phyloP scores from a whole-genome alignment of 257 asterid genomes.

The Verbascum thapsus region DNA sequence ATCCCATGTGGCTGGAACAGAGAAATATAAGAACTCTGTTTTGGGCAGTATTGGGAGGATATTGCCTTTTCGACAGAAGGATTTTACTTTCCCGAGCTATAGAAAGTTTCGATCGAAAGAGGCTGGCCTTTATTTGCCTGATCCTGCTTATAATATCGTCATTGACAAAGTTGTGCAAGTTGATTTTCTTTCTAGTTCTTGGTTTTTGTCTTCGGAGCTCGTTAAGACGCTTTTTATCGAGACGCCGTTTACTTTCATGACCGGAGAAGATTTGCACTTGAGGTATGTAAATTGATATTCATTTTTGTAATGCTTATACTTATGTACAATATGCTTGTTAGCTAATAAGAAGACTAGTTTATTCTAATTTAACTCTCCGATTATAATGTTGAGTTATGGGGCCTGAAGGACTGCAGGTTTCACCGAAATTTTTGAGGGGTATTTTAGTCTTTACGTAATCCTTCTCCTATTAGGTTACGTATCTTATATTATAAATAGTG shows the following conservation, averaged over 20 bases:
- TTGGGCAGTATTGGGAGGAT: conserved; percentile 93
- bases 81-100: conserved; percentile 81
- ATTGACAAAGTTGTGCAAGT: conserved; percentile 77
- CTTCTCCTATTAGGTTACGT: no score
- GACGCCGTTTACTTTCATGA: conserved; percentile 83
- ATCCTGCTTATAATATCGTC: conserved; percentile 87
- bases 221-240: conserved; percentile 83
- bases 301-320: no score
- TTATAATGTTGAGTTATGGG: no score
- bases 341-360: no score
- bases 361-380: no score
- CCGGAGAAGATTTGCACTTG: conserved; percentile 93
- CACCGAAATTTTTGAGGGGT: no score
- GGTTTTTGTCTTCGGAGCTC: conserved; percentile 91
- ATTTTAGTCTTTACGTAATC: no score
- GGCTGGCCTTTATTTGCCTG: conserved; percentile 94
- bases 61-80: conserved; percentile 83
- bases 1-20: conserved; percentile 86
- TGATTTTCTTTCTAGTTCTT: conserved; percentile 92
- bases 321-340: no score
- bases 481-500: no score
- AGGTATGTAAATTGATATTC: conserved; percentile 49
- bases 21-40: conserved; percentile 80
- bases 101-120: conserved; percentile 86
- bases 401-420: no score